phyloP scores from a whole-genome alignment of 1,284 basidiomycete species.

The Xerocomus nothofagi region DNA sequence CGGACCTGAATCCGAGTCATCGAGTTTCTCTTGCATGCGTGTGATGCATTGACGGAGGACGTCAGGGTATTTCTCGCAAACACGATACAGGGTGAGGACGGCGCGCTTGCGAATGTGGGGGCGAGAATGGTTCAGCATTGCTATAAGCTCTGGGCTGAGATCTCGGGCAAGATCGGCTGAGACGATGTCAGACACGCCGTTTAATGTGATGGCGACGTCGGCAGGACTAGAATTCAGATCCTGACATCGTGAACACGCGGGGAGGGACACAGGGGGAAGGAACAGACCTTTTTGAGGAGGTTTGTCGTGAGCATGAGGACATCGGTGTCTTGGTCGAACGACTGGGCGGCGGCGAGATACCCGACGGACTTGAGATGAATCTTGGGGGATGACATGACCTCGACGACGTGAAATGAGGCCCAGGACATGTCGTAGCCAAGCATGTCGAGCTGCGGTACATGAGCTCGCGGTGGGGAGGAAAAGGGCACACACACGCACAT shows the following conservation, averaged over 20 bases:
- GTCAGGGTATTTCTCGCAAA: conserved; percentile 79
- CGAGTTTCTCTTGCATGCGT: conserved; percentile 80
- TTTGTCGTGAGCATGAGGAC: conserved; percentile 98
- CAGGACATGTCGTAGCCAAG: conserved; percentile 88
- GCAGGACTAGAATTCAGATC: conserved; percentile 79
- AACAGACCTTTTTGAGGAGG: conserved; percentile 89
- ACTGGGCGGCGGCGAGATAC: conserved; percentile 92
- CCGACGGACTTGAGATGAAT: conserved; percentile 95
- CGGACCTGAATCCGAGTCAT: conserved; percentile 81
- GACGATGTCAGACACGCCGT: conserved; percentile 87
- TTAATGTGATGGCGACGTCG: conserved; percentile 82
- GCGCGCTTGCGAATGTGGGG: conserved; percentile 89
- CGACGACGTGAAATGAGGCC: conserved; percentile 94
- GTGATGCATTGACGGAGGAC: conserved; percentile 64
- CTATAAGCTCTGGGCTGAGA: conserved; percentile 82
- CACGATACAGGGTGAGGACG: conserved; percentile 78
- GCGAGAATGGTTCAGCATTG: conserved; percentile 90
- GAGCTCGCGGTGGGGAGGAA: conserved; percentile 4
- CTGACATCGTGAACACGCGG: conserved; percentile 41
- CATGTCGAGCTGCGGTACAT: conserved; percentile 77
- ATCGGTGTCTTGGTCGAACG: conserved; percentile 92
- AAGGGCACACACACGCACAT: conserved; percentile 62
- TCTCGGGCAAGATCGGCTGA: conserved; percentile 89
- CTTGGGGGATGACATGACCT: conserved; percentile 94
- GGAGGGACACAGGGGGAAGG: not conserved